Evolutionary conservation across 371 early-diverging fungal species (phyloP), one percentile per base, ranked within the genome.

Genomic region (Mucor velutinosus): DNA sequence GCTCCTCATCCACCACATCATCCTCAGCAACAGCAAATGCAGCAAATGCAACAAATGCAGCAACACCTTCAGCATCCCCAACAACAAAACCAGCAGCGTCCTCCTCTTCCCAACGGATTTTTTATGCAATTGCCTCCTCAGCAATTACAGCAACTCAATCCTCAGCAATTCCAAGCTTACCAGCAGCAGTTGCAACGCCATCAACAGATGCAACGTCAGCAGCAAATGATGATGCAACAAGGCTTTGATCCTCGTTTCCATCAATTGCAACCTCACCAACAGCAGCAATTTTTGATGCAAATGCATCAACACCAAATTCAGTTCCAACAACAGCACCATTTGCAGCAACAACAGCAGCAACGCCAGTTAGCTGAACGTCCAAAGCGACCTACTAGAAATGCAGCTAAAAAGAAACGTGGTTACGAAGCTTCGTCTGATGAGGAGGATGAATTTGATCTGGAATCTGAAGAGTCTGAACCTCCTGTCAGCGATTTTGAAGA

Each of bases 341-440:
- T 62, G n/a, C 72, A 74, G 71, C 74, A 82, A 74, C 69, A 68
- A n/a, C 63, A 70, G 15, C 60, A 67, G 15, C 75, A 66, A 15
- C 65, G 67, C 17, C 62, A 62, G 8, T 47, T 75, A 25, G 43
- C 75, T n/a, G 67, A 64, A 14, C 64, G 74, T 29, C 77, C 79
- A 6, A 72, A 76, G 41, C 69, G 79, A 39, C 70, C 82, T 12
- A 57, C 69, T 14, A 68, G 83, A 32, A 75, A 73, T 37, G 74
- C 77, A 15, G 60, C 71, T 17, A 80, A 76, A 60, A 79, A 79
- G 69, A 79, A 73, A 57, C 73, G 74, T 7, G 64, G 64, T 33
- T 80, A 83, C 32, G 83, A 83, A 19, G 75, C 77, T 45, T 76
- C 83, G 12, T 80, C 83, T 10, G 81, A 73, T 27, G 76, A 83